A percentile compares a stretch with the other conserved stretches of the same genome.
These are phyloP conservation scores for Corymbia citriodora DNA, from an alignment of 441 rosid genomes.

Conservation along the genomic window DNA sequence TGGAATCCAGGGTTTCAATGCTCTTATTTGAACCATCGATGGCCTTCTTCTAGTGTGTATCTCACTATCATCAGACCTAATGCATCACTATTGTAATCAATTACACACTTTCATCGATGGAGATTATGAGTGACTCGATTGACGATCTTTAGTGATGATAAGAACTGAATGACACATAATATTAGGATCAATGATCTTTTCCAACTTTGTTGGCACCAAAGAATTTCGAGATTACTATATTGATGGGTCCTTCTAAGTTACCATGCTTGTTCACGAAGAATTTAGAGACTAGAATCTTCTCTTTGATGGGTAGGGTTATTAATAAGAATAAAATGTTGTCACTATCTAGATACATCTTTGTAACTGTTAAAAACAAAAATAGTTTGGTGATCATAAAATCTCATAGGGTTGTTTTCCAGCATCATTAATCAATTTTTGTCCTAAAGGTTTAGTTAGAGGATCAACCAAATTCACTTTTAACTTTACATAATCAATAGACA, in stretches of 20 bases:
- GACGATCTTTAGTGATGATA: not conserved
- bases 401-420: not conserved
- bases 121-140: accelerated
- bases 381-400: no score
- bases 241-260: not conserved
- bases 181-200: no score
- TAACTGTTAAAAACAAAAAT: accelerated
- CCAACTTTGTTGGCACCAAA: not conserved
- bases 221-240: not conserved
- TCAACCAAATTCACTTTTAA: no score
- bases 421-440: no score
- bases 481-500: no score
- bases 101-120: not conserved
- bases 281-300: not conserved
- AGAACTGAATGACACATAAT: not conserved
- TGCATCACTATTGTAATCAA: not conserved
- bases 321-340: not conserved
- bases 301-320: not conserved
- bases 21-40: no score
- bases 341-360: not conserved
- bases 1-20: no score
- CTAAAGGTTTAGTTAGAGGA: no score
- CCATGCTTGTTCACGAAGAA: not conserved
- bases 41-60: accelerated
- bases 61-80: accelerated